Evolutionary conservation across 2,329 filamentous ascomycete genomes (phyloP), one percentile per base, ranked within the genome.

Genomic region (Trichoderma harzianum): DNA sequence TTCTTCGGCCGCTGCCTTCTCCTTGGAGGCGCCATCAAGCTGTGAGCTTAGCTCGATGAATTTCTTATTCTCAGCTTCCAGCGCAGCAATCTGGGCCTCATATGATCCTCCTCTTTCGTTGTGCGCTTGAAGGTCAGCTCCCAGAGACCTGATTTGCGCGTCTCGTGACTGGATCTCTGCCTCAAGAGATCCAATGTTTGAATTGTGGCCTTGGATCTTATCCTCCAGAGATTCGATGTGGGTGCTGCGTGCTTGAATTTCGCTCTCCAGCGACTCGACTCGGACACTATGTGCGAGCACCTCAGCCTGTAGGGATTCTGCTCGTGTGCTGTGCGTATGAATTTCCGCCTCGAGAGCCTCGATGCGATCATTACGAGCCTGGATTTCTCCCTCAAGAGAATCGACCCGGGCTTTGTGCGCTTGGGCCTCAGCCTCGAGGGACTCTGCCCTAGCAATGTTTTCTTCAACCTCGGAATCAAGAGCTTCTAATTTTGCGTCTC

Each of bases 171-270:
- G 72, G n/a, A 79, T 53, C 18, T 78, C 74, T 11, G 80, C 75
- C 74, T 87, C 84, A 3, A 87, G 80, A 7, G 81, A 78, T 6
- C 80, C 76, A 47, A 87, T 83, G 74, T 80, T 83, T 62, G 78
- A 78, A 70, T 84, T 83, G 64, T 84, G 82, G 71, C 86, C 82
- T 64, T 82, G 79, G 34, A 86, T 79, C 71, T 84, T 79, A n/a
- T 75, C 61, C 60, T 78, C 75, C 3, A 78, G 75, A 12, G 81
- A 78, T 60, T 82, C 78, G 30, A 81, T 84, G 80, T 76, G 76
- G 69, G 82, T 79, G 34, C 82, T 81, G 16, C 79, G 80, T 66
- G 83, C 80, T 73, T 82, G 74, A 1, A 79, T 68, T 51, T 72
- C 69, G 11, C 57, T 34, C 43, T 71, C 75, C 3, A 78, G 74